Conservation (phyloP, 257 asterid genomes). For the Ocimum tenuiflorum region DNA sequence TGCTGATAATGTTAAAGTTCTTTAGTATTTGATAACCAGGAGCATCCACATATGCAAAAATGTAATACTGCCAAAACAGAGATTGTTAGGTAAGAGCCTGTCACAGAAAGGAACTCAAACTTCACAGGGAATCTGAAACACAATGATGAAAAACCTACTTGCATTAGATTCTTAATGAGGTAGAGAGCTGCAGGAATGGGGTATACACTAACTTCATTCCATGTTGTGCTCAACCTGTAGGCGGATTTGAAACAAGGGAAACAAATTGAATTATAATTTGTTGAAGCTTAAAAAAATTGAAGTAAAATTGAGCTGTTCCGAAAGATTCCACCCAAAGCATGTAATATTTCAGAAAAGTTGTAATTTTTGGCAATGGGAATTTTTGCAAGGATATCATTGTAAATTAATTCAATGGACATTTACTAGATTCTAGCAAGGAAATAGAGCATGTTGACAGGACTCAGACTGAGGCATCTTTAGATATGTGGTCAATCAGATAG, state of each 20-base stretch:
- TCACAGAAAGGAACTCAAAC: constrained; percentile 10
- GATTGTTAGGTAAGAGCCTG: constrained; percentile 23
- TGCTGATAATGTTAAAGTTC: constrained; percentile 93
- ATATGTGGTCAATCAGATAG: neutral
- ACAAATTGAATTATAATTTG: constrained; percentile 3
- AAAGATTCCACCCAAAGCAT: constrained; percentile 9
- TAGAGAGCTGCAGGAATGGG: constrained; percentile 98
- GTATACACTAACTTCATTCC: constrained; percentile 88
- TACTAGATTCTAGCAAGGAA: constrained; percentile 2
- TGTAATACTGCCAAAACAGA: constrained; percentile 74
- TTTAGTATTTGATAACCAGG: constrained; percentile 98
- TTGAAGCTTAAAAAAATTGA: too few species aligned
- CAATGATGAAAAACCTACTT: constrained; percentile 42
- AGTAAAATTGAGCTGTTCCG: neutral
- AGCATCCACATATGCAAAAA: constrained; percentile 97
- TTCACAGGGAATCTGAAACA: neutral
- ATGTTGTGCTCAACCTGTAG: constrained; percentile 76
- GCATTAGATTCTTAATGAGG: constrained; percentile 91
- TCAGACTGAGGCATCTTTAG: neutral
- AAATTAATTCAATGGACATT: neutral
- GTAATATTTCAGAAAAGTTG: constrained; percentile 12
- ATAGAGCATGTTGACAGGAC: neutral
- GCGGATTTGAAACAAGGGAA: constrained; percentile 11
- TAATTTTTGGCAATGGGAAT: neutral
- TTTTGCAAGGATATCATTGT: neutral